A percentile compares a stretch with the other conserved stretches of the same genome.
These are phyloP conservation scores for Xylaria telfairii DNA, from an alignment of 495 filamentous ascomycete species.

Conservation along the genomic window DNA sequence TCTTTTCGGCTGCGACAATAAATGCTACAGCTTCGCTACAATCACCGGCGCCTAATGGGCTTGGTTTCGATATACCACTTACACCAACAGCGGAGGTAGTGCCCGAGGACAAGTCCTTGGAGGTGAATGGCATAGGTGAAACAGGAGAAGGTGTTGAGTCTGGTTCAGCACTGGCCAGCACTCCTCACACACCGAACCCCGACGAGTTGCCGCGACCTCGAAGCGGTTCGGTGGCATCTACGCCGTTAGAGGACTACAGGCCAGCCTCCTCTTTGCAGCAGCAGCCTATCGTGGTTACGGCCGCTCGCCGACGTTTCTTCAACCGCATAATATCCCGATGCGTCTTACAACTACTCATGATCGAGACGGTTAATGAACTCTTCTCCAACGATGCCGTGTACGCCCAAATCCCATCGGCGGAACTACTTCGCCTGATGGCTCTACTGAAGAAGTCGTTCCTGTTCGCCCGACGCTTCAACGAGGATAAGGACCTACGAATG, in stretches of 20 bases:
- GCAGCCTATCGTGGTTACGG: slow-evolving; percentile 89
- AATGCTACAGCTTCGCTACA: slow-evolving; percentile 53
- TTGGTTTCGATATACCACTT: slow-evolving; percentile 51
- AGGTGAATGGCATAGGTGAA: slow-evolving; percentile 64
- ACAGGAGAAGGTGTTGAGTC: slow-evolving; percentile 37
- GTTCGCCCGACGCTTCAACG: slow-evolving; percentile 96
- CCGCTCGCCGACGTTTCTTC: slow-evolving; percentile 93
- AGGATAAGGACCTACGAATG: slow-evolving; percentile 93
- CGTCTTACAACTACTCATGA: slow-evolving; percentile 96
- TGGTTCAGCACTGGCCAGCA: slow-evolving; percentile 30
- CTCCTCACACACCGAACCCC: slow-evolving; percentile 28
- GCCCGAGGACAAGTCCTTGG: slow-evolving; percentile 61
- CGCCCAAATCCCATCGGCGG: slow-evolving; percentile 83
- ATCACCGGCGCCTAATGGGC: slow-evolving; percentile 45
- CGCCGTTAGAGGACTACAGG: slow-evolving; percentile 86
- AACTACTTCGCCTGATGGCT: slow-evolving; percentile 90
- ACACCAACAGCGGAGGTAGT: slow-evolving; percentile 49
- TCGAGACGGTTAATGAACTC: slow-evolving; percentile 97
- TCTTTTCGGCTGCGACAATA: slow-evolving; percentile 85
- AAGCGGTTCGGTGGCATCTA: slow-evolving; percentile 39
- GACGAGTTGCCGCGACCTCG: slow-evolving; percentile 46
- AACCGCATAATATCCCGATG: slow-evolving; percentile 99
- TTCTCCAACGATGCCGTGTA: slow-evolving; percentile 98
- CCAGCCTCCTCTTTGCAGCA: slow-evolving; percentile 75
- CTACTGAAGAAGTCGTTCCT: slow-evolving; percentile 92